Conservation (phyloP, 176 grass and related monocot genomes). For the Rhynchospora pubera region DNA sequence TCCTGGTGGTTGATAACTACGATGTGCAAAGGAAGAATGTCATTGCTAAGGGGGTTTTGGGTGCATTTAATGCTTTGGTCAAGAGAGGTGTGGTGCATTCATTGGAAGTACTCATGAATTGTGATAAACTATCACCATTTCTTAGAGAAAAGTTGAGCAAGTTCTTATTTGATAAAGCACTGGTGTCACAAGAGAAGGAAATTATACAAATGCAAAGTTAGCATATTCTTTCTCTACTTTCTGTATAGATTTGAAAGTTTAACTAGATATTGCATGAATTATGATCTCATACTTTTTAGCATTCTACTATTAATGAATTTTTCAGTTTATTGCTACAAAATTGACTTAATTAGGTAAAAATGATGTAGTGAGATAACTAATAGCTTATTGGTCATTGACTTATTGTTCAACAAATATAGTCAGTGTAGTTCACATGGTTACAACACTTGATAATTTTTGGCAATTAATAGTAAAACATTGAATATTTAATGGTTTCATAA, state of each 20-base stretch:
- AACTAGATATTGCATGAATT: background rate
- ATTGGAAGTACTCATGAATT: constrained; percentile 50
- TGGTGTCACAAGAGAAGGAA: background rate
- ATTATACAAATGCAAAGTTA: background rate
- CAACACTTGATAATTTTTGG: background rate
- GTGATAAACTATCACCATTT: constrained; percentile 45
- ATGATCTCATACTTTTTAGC: background rate
- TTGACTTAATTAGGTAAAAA: background rate
- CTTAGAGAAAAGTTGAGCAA: constrained; percentile 55
- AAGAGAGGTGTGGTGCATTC: constrained; percentile 56
- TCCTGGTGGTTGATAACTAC: constrained; percentile 86
- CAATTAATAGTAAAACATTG: background rate
- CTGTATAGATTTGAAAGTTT: background rate
- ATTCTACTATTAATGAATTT: background rate
- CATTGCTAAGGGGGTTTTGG: constrained; percentile 38
- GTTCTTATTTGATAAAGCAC: constrained; percentile 3
- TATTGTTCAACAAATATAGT: background rate
- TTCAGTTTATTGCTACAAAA: background rate
- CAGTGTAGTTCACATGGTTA: background rate
- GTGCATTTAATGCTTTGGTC: constrained; percentile 37
- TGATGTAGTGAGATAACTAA: background rate
- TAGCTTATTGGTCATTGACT: background rate
- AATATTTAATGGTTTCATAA: background rate
- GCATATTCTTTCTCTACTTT: background rate
- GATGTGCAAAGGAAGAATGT: constrained; percentile 49